phyloP scores from a whole-genome alignment of 2,329 filamentous ascomycete genomes.

The Bipolaris oryzae region DNA sequence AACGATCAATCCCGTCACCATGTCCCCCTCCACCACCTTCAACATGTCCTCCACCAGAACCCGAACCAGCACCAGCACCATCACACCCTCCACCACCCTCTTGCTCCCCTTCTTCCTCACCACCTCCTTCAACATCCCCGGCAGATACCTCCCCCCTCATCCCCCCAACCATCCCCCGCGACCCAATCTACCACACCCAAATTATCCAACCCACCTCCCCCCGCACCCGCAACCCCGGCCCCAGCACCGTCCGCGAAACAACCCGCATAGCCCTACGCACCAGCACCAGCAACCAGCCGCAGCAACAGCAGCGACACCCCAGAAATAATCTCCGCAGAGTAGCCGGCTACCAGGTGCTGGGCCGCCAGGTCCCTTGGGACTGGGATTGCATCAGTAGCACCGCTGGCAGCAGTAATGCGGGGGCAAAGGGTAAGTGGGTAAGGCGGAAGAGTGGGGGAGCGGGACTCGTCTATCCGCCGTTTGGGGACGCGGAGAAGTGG shows the following conservation, averaged over 20 bases:
- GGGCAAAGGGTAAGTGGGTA: conserved; percentile 12
- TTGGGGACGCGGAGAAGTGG: conserved; percentile 35
- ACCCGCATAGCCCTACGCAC: conserved; percentile 35
- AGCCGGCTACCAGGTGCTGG: conserved; percentile 41
- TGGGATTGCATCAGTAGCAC: conserved; percentile 45
- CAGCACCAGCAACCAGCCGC: conserved; percentile 12
- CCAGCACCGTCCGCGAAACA: conserved; percentile 28
- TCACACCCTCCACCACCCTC: conserved; percentile 11
- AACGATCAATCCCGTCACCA: conserved; percentile 18
- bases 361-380: conserved; percentile 39
- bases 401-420: conserved; percentile 23
- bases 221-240: not conserved
- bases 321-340: conserved; percentile 31
- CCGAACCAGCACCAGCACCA: conserved; percentile 1
- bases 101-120: not conserved
- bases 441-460: conserved; percentile 9
- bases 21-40: conserved; percentile 25
- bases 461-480: conserved; percentile 36
- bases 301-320: not conserved
- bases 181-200: conserved; percentile 40
- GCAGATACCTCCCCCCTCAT: not conserved
- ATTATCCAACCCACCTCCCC: conserved; percentile 27
- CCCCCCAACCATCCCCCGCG: conserved; percentile 1
- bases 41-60: conserved; percentile 1
- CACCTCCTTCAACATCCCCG: not conserved